Base-by-base conservation (phyloP, 2,329 filamentous ascomycete genomes). In the Cryphonectria nitschkei region DNA sequence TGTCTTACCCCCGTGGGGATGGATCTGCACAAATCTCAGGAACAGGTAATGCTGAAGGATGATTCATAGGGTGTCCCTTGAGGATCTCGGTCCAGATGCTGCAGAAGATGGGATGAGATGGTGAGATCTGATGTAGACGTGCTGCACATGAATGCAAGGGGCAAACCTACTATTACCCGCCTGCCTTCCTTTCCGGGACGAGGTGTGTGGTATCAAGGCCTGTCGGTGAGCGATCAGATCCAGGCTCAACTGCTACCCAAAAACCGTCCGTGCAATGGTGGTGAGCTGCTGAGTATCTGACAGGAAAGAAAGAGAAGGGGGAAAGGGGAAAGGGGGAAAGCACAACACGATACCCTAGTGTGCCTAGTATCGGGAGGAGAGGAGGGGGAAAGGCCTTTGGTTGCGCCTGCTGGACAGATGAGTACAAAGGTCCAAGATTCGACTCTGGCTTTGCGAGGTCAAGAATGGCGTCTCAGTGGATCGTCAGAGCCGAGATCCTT, bases 81-180 rank as follows among this genome's bases (percentile, higher is more conserved):
- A 58, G 54, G 54, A 58, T 61, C 58, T 61, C 58, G 58, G 58
- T 26, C 58, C 58, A 22, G 29, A 16, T 32, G 29, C 54, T 58
- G 54, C 16, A 61, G 54, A 46, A 46, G 52, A 56, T 56, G 52
- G 50, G 46, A 22, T 2, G 56, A 32, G 29, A 60, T 61, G 58
- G 32, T 39, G 32, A 39, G 58, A 61, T 61, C 58, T 61, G 58
- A 37, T 61, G 58, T 39, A 37, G 58, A 22, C 34, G 58, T 8
- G 14, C 54, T 58, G 54, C 54, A 32, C 54, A 32, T 6, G 29
- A 29, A 64, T 46, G 61, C 39, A 26, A 64, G 39, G 60, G 61
- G 22, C 37, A 43, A 1, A 39, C 26, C 37, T 43, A 46, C 6
- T 64, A 46, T 16, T 43, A 19, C 37, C 37, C 22, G 61, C 41